Percentiles rank a stretch among this genome's conserved stretches.
phyloP scores from a whole-genome alignment of 441 rosid species.

The Cnidoscolus chayamansa region DNA sequence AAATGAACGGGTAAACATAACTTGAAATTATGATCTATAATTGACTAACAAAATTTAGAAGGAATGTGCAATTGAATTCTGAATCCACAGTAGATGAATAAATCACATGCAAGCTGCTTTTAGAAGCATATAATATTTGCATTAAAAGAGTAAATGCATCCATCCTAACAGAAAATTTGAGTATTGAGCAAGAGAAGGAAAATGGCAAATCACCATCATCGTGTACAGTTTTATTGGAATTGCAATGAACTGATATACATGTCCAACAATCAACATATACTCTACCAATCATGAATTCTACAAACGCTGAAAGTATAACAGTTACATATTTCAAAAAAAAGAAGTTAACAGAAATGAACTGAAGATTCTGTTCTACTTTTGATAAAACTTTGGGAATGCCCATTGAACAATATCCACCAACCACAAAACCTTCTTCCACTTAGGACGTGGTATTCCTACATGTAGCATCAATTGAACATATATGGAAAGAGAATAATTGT shows the following conservation, averaged over 20 bases:
- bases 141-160: neutral
- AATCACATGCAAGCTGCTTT: neutral
- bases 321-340: constrained; percentile 31
- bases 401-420: constrained; percentile 36
- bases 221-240: constrained; percentile 36
- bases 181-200: neutral
- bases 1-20: neutral
- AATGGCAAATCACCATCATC: constrained; percentile 2
- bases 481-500: constrained; percentile 32
- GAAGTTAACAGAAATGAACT: constrained; percentile 15
- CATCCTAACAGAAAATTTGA: neutral
- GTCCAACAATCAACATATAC: constrained; percentile 21
- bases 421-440: constrained; percentile 41
- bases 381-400: constrained; percentile 35
- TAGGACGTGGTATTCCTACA: constrained; percentile 32
- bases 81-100: neutral
- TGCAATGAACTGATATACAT: constrained; percentile 47
- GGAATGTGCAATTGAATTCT: neutral
- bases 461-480: constrained; percentile 37
- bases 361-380: constrained; percentile 34
- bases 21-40: neutral
- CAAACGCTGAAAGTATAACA: constrained; percentile 39
- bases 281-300: too few species aligned
- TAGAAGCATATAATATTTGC: neutral
- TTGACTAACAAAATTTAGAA: neutral